phyloP scores from a whole-genome alignment of 164 flowering plant species.

The Platanus orientalis region DNA sequence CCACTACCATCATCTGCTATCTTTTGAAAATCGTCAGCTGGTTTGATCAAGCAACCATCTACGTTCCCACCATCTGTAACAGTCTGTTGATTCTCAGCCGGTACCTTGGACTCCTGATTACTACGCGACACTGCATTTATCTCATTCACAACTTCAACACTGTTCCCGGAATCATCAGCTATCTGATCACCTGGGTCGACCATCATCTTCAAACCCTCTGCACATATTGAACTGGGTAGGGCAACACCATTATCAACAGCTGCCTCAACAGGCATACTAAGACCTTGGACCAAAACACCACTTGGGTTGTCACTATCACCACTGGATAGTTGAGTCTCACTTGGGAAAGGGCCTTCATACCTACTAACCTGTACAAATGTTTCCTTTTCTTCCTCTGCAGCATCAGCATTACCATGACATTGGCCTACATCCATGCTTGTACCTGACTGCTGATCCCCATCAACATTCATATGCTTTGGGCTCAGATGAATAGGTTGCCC shows the following conservation, averaged over 20 bases:
- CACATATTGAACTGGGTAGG: background rate
- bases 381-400: conserved; percentile 8
- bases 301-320: conserved; percentile 1
- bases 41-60: background rate
- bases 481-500: conserved; percentile 7
- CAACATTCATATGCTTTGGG: conserved; percentile 14
- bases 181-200: background rate
- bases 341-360: background rate
- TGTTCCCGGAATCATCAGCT: background rate
- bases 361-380: background rate
- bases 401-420: no score
- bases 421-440: conserved; percentile 5
- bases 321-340: conserved; percentile 2
- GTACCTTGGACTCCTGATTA: background rate
- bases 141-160: background rate
- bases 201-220: conserved; percentile 10
- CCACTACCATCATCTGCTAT: background rate
- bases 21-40: background rate
- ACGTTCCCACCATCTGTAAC: no score
- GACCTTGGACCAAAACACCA: background rate
- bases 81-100: background rate
- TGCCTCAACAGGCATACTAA: background rate
- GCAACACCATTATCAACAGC: conserved; percentile 3
- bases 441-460: conserved; percentile 5
- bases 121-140: background rate